Conservation (phyloP, 768 basidiomycete species). For the Lactarius deliciosus region DNA sequence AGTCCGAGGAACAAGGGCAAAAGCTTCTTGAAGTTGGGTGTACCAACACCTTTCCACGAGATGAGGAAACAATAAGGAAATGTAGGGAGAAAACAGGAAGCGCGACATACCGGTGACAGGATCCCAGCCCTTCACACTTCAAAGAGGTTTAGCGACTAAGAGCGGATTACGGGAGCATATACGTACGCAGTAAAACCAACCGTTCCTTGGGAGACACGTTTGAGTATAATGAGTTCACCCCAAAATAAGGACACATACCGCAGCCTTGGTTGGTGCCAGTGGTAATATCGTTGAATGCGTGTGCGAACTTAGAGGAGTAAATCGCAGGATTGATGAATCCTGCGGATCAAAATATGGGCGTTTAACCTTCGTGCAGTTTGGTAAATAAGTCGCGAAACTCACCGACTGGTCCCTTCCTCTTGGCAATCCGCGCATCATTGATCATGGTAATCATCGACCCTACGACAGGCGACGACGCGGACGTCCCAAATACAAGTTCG, state of each 20-base stretch:
- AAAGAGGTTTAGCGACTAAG: conserved; percentile 1
- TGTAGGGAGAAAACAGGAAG: too few relatives aligned
- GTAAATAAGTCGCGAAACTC: not conserved
- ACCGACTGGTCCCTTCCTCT: conserved; percentile 39
- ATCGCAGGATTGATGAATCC: conserved; percentile 59
- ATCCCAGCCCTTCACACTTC: conserved; percentile 32
- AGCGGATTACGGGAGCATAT: not conserved
- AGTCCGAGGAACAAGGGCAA: conserved; percentile 33
- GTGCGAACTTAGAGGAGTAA: conserved; percentile 28
- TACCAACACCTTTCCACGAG: conserved; percentile 32
- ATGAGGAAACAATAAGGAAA: not conserved
- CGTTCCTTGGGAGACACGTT: conserved; percentile 20
- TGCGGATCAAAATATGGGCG: not conserved
- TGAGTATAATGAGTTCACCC: not conserved
- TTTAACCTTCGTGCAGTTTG: not conserved
- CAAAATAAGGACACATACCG: conserved; percentile 14
- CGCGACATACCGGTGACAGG: conserved; percentile 30
- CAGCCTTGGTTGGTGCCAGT: conserved; percentile 32
- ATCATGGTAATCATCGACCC: conserved; percentile 39
- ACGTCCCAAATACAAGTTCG: conserved; percentile 39
- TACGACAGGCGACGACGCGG: conserved; percentile 39
- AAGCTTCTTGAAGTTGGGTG: conserved; percentile 33
- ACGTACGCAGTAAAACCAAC: conserved; percentile 33
- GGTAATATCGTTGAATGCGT: conserved; percentile 34
- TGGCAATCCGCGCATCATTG: conserved; percentile 41